These are phyloP conservation scores for Dactylellina leptospora DNA, from an alignment of 2,329 filamentous ascomycete species.

Conservation along the genomic window DNA sequence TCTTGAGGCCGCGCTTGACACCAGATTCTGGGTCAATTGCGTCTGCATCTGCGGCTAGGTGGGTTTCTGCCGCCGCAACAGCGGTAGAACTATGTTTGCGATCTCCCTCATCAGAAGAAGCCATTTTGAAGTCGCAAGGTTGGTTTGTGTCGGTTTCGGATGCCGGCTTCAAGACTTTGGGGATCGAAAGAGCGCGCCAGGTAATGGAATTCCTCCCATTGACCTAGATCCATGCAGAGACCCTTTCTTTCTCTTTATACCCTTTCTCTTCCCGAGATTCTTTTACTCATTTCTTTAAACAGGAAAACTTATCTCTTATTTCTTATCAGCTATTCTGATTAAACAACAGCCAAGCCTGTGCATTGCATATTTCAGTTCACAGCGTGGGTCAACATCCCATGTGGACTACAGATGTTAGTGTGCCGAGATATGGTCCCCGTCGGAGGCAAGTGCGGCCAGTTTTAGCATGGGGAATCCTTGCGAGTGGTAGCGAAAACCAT, in stretches of 20 bases:
- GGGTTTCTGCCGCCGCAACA: slow-evolving; percentile 22
- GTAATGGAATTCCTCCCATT: slow-evolving; percentile 13
- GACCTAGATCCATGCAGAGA: slow-evolving; percentile 23
- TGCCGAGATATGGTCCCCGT: slow-evolving; percentile 28
- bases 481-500: slow-evolving; percentile 11
- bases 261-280: not conserved
- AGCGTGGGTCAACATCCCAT: slow-evolving; percentile 38
- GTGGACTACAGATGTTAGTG: slow-evolving; percentile 28
- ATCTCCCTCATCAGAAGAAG: slow-evolving; percentile 34
- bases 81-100: slow-evolving; percentile 21
- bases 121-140: slow-evolving; percentile 25
- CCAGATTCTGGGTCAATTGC: slow-evolving; percentile 50
- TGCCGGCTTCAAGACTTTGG: slow-evolving; percentile 11
- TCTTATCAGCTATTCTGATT: slow-evolving; percentile 31
- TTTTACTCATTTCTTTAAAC: too few relatives aligned
- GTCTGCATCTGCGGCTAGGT: slow-evolving; percentile 45
- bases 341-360: slow-evolving; percentile 16
- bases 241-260: slow-evolving; percentile 26
- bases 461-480: slow-evolving; percentile 48
- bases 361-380: slow-evolving; percentile 33
- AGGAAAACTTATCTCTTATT: slow-evolving; percentile 23
- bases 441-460: slow-evolving; percentile 2
- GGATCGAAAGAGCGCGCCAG: not conserved
- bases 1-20: slow-evolving; percentile 50
- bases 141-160: slow-evolving; percentile 23